Percentiles rank a stretch among this genome's conserved stretches.
Evolutionary conservation across 1,139 yeast species (phyloP).

Genomic region (Magnusiomyces clavatus): DNA sequence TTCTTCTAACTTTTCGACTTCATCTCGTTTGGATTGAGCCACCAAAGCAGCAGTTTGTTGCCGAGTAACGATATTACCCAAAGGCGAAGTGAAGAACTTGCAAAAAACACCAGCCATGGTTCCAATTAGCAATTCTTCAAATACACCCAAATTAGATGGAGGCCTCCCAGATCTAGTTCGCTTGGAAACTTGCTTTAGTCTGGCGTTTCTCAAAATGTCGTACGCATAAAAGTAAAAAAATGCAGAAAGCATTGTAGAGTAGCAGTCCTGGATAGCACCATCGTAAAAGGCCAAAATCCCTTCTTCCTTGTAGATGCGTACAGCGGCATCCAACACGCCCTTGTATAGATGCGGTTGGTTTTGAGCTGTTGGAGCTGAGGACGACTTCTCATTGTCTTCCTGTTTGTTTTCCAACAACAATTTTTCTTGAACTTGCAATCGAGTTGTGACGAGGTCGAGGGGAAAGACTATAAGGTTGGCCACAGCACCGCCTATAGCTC

Average conservation of each 20-base stretch:
- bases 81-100: slow-evolving; percentile 29
- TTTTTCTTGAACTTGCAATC: slow-evolving; percentile 57
- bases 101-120: slow-evolving; percentile 55
- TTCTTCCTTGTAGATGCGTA: slow-evolving; percentile 43
- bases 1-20: slow-evolving; percentile 1
- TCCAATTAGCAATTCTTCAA: slow-evolving; percentile 79
- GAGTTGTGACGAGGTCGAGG: slow-evolving; percentile 61
- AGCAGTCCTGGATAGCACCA: slow-evolving; percentile 41
- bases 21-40: slow-evolving; percentile 4
- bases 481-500: slow-evolving; percentile 71
- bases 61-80: slow-evolving; percentile 29
- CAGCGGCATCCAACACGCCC: slow-evolving; percentile 52
- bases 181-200: slow-evolving; percentile 69
- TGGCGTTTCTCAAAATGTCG: slow-evolving; percentile 79
- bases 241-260: slow-evolving; percentile 29
- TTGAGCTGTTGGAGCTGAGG: neutral
- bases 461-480: slow-evolving; percentile 73
- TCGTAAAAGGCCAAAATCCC: slow-evolving; percentile 59
- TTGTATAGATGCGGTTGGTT: slow-evolving; percentile 32
- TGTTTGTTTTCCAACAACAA: slow-evolving; percentile 3
- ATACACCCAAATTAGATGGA: slow-evolving; percentile 76
- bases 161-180: slow-evolving; percentile 64
- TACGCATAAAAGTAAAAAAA: slow-evolving; percentile 61
- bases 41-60: slow-evolving; percentile 27
- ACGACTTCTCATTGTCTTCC: slow-evolving; percentile 7